Conservation (phyloP, 129 eudicot genomes). For the Scalesia atractyloides region DNA sequence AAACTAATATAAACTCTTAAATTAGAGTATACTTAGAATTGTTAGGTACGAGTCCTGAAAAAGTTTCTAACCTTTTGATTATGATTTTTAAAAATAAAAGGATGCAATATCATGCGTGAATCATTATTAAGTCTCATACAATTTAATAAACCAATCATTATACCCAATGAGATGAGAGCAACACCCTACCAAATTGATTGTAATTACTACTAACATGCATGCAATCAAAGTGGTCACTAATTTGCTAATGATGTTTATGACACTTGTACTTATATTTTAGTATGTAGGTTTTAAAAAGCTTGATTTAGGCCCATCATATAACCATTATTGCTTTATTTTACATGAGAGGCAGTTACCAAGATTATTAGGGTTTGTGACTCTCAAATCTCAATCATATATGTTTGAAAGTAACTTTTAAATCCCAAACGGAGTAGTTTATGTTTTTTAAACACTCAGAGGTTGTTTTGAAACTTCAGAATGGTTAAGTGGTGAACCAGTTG, state of each 20-base stretch:
- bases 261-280: slow-evolving; percentile 28
- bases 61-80: slow-evolving; percentile 2
- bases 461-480: neutral
- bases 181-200: slow-evolving; percentile 18
- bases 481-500: too few species aligned
- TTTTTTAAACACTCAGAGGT: too few species aligned
- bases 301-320: slow-evolving; percentile 18
- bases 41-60: neutral
- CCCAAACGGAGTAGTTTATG: neutral
- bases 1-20: neutral
- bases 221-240: slow-evolving; percentile 41
- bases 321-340: slow-evolving; percentile 24
- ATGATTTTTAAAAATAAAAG: neutral
- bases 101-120: slow-evolving; percentile 13
- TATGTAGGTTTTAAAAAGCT: slow-evolving; percentile 7
- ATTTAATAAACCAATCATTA: slow-evolving; percentile 27
- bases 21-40: neutral
- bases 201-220: slow-evolving; percentile 32
- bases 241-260: slow-evolving; percentile 36
- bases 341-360: neutral
- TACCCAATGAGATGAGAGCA: slow-evolving; percentile 27
- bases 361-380: neutral
- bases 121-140: slow-evolving; percentile 18
- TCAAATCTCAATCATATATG: neutral
- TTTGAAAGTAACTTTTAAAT: neutral